Evolutionary conservation across 2,329 filamentous ascomycete genomes (phyloP), one percentile per base, ranked within the genome.

Genomic region (Pseudonectria foliicola): DNA sequence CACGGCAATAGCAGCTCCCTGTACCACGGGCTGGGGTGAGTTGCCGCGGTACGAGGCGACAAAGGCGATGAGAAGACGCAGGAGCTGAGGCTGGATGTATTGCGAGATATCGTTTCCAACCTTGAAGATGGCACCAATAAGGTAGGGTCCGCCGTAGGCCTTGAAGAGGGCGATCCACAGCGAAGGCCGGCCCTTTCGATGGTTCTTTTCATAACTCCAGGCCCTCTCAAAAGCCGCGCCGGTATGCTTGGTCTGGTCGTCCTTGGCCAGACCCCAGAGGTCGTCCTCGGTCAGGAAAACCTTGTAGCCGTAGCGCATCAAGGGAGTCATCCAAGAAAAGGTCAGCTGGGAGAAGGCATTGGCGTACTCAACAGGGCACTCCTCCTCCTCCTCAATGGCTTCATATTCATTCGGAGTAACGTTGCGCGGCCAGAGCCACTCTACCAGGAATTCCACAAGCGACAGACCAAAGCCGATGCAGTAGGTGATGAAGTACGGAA

Each of bases 271-370:
- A 41, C 87, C 90, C 93, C 93, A 98, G 15, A 98, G 72, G 59
- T 98, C 90, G 44, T 95, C 86, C 58, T 96, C 88, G 2, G 88
- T 95, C 42, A 98, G 70, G 58, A 80, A 98, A 39, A 89, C 78
- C 54, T 83, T 85, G 67, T 98, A 96, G 1, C 92, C 92, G 55
- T 82, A 82, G 55, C 80, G 88, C 92, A 98, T 98, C 75, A 98
- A 67, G 1, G 92, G 89, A 0, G 92, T 96, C 90, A 98, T 95
- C 92, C 92, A 98, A 35, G 84, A 82, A 60, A 98, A 98, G 0
- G 90, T 95, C 29, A 98, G 72, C 33, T 85, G 78, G 4, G 90
- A 95, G 64, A 98, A 98, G 34, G 96, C 71, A 40, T 90, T 88
- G 10, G 92, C 89, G 58, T 95, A 94, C 62, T 96, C 89, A 43